Evolutionary conservation across 2,329 filamentous ascomycete genomes (phyloP), one percentile per base, ranked within the genome.

Genomic region (Colletotrichum karsti): DNA sequence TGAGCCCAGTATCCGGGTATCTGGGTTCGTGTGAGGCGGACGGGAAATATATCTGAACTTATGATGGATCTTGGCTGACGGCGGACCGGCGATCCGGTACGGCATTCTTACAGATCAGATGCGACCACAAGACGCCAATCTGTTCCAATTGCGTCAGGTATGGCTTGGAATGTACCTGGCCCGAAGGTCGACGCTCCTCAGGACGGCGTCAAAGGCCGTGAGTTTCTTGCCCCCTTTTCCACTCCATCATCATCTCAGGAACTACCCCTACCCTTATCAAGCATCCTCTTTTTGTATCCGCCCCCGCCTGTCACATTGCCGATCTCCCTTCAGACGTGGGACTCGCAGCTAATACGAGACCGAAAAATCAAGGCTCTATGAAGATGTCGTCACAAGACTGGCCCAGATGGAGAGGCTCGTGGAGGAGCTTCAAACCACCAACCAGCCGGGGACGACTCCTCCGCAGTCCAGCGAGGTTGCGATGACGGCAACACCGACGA

Each of bases 351-450:
- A 42, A 67, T 35, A 20, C 18, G 26, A 18, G 20, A 41, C 13
- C 46, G 9, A 24, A 22, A n/a, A n/a, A n/a, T n/a, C n/a, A n/a
- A 67, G 64, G 30, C 64, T 67, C n/a, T 67, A 67, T 46, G 64
- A 67, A 39, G 64, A 67, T 67, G 64, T 67, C n/a, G 64, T 67
- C 39, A 57, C 64, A 7, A 67, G 64, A 39, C 44, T 67, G 51
- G 64, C 64, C 20, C 64, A 67, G 44, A 67, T 67, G 64, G 64
- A 67, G 44, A 64, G 53, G 60, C 15, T 67, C 51, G 64, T 67
- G 53, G 64, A 67, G 60, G 64, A 67, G 60, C 60, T 67, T 5
- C 64, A 67, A 28, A 20, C 41, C 50, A 63, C 63, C 24, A 67
- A 53, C 20, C 64, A 59, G 8, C 50, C 44, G 30, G 53, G 30